phyloP scores from a whole-genome alignment of 306 rosid species.

The Vachellia collinsii region DNA sequence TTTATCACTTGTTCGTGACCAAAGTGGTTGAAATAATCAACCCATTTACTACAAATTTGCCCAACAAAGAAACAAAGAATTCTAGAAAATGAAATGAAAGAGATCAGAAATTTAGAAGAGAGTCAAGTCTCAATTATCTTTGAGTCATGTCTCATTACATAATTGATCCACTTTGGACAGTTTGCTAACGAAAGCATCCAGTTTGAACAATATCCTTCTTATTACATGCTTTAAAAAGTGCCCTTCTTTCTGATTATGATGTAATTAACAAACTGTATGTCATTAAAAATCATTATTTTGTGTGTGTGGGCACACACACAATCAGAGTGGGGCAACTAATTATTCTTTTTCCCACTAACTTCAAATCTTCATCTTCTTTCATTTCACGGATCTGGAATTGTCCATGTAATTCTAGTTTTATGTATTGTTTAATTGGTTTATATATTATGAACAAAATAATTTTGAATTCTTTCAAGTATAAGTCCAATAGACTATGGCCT shows the following conservation, averaged over 20 bases:
- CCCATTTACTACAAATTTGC: conserved; percentile 7
- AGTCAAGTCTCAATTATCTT: neutral
- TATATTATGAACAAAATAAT: neutral
- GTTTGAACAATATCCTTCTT: conserved; percentile 4
- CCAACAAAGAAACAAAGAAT: neutral
- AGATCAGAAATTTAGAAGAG: neutral
- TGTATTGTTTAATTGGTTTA: neutral
- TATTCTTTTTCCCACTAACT: neutral
- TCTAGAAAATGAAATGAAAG: conserved; percentile 25
- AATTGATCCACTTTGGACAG: conserved; percentile 16
- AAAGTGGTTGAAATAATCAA: conserved; percentile 8
- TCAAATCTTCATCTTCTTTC: conserved; percentile 1
- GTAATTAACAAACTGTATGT: neutral
- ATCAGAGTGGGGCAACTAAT: neutral
- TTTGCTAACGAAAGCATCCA: conserved; percentile 7
- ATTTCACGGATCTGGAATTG: neutral
- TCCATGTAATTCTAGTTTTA: neutral
- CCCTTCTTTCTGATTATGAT: conserved; percentile 1
- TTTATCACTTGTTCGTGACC: conserved; percentile 6
- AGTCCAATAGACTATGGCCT: neutral
- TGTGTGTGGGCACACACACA: neutral
- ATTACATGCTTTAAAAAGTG: neutral
- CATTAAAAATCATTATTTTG: neutral
- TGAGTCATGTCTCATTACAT: neutral
- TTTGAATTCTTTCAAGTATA: neutral